Evolutionary conservation across 2,329 filamentous ascomycete species (phyloP), one percentile per base, ranked within the genome.

Genomic region (Rachicladosporium sp.): DNA sequence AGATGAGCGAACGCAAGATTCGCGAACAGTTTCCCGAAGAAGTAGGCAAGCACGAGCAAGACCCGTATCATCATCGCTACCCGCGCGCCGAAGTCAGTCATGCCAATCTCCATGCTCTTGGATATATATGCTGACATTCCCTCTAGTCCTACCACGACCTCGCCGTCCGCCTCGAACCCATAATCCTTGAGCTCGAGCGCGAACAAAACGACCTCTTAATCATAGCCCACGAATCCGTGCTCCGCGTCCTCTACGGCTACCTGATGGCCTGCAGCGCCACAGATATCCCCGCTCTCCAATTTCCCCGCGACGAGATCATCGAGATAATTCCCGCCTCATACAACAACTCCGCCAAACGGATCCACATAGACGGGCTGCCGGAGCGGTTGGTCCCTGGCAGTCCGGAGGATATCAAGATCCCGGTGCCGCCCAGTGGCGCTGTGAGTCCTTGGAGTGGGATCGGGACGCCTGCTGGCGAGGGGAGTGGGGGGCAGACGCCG

Each of bases 291-390:
- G 82, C 80, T 50, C 75, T 98, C 45, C 83, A 86, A 49, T 98
- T 98, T 55, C 91, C 91, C 3, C 82, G 91, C 33, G 82, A 98
- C 57, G 87, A 98, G 59, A 96, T 98, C 56, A 94, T 98, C 50
- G 91, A 98, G 76, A 95, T 98, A 57, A 93, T 96, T 43, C 93
- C 91, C 3, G 88, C 89, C 11, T 89, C 86, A 27, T 98, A 98
- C 64, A 91, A 95, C 66, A 98, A 98, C 57, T 82, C 91, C 61
- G 85, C 89, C 12, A 91, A 85, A 60, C 79, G 87, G 42, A 87
- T 98, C 52, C 79, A 82, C 51, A 93, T 98, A 46, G 82, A 84
- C 3, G 69, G 68, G 42, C 67, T 83, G 6, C 73, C 74, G 2
- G 63, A 70, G 21, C 70, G 74, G 36, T 78, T 87, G 37, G 74